Evolutionary conservation across 306 rosid genomes (phyloP), one percentile per base, ranked within the genome.

Genomic region (Ziziphus jujuba): DNA sequence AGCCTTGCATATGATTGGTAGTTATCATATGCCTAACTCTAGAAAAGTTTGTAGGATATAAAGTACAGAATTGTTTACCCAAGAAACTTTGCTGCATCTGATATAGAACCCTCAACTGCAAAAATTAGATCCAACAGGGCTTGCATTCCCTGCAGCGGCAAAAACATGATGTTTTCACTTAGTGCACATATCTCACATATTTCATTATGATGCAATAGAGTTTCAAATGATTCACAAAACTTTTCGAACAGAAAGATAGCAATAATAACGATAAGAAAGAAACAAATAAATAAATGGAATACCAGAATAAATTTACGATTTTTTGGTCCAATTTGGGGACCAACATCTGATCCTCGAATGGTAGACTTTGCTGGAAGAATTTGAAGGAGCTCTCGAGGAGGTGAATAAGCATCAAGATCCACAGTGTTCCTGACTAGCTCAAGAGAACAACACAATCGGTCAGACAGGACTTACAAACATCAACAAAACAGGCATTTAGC

Each of bases 321-420:
- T 35, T 87, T 92, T 6, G 81, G 95, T 25, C 98, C 96, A 79
- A 92, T 89, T 70, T 85, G 92, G 68, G 90, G 72, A 66, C 98
- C 98, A 73, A 71, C 24, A 34, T 81, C 91, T 38, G 93, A 82
- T 15, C 87, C 82, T 76, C 98, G 81, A n/a, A 91, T 68, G 62
- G 95, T 62, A 14, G 98, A 87, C 76, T 89, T 89, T 25, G 65
- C 79, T 38, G 98, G 95, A 66, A 92, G 96, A 75, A 89, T 91
- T 57, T 74, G 85, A 72, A 91, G 96, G 73, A 91, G 98, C 76
- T 89, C 90, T 25, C 55, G 78, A 44, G 96, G 87, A 15, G 98
- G 90, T 9, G 87, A 77, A 81, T 89, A 92, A 22, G 78, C 75
- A 2, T 87, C 87, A 33, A 89, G 89, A 57, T 84, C 85, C 70